These are phyloP conservation scores for Rhodotorula babjevae DNA, from an alignment of 768 basidiomycete genomes.

Conservation along the genomic window DNA sequence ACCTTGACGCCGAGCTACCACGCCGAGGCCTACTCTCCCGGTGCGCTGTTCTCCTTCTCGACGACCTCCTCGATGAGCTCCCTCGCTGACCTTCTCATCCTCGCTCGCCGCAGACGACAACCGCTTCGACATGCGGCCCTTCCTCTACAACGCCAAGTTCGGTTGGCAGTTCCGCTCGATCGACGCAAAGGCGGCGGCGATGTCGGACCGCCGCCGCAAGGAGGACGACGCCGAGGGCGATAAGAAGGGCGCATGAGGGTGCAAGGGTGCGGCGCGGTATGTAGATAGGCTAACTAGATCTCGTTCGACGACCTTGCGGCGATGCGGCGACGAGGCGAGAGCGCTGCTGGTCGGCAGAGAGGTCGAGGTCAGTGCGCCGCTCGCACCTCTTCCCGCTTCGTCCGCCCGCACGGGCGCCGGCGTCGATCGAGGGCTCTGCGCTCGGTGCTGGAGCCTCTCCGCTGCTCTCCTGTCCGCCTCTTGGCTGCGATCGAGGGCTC, in stretches of 20 bases:
- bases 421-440: too few relatives aligned
- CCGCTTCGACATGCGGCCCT: conserved; percentile 90
- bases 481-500: too few relatives aligned
- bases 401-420: too few relatives aligned
- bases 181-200: conserved; percentile 52
- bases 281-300: neutral
- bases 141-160: conserved; percentile 90
- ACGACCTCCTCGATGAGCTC: neutral
- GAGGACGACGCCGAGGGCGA: conserved; percentile 3
- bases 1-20: conserved; percentile 90
- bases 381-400: too few relatives aligned
- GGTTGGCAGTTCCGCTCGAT: conserved; percentile 97
- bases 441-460: too few relatives aligned
- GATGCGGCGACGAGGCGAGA: too few relatives aligned
- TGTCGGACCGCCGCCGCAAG: conserved; percentile 22
- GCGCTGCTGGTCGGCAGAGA: too few relatives aligned
- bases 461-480: too few relatives aligned
- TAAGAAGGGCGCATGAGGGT: neutral
- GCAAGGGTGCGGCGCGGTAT: neutral
- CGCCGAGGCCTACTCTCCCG: conserved; percentile 56
- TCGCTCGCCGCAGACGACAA: conserved; percentile 17
- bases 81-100: neutral
- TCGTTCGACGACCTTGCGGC: too few relatives aligned
- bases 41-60: neutral
- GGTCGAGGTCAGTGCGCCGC: too few relatives aligned